phyloP scores from a whole-genome alignment of 2,329 filamentous ascomycete species.

The Botrytis aclada region DNA sequence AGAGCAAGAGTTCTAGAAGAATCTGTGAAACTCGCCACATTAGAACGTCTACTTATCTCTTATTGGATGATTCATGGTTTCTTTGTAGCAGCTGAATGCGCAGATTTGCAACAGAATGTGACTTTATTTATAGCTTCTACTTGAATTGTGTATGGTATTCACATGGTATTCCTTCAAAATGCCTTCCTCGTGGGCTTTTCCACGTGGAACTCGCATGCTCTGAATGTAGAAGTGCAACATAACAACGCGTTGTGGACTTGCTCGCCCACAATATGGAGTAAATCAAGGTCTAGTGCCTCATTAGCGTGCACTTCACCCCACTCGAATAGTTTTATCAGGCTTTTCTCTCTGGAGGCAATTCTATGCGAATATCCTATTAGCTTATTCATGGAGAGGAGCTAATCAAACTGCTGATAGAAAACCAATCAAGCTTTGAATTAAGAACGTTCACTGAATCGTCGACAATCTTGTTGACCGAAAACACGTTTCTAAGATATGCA shows the following conservation, averaged over 20 bases:
- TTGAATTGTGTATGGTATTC: neutral
- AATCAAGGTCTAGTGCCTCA: neutral
- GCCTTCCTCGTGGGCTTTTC: neutral
- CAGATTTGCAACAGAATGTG: neutral
- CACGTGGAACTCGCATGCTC: neutral
- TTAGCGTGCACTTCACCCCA: neutral
- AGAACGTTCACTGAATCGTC: too few relatives aligned
- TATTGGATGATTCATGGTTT: neutral
- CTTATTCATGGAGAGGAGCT: neutral
- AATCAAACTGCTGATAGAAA: neutral
- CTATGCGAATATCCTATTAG: neutral
- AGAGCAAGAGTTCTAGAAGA: neutral
- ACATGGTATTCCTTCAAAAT: neutral
- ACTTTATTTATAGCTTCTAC: neutral
- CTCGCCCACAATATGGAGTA: neutral
- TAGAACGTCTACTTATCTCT: fast-evolving
- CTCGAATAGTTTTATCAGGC: neutral
- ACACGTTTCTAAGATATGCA: neutral
- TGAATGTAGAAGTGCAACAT: neutral
- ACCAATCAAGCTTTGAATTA: neutral
- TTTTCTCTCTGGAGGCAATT: neutral
- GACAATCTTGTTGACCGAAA: neutral
- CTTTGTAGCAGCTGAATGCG: neutral
- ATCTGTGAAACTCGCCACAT: neutral
- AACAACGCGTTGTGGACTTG: neutral